Base-by-base conservation (phyloP, 495 filamentous ascomycete species). In the Tetracladium setigerum region DNA sequence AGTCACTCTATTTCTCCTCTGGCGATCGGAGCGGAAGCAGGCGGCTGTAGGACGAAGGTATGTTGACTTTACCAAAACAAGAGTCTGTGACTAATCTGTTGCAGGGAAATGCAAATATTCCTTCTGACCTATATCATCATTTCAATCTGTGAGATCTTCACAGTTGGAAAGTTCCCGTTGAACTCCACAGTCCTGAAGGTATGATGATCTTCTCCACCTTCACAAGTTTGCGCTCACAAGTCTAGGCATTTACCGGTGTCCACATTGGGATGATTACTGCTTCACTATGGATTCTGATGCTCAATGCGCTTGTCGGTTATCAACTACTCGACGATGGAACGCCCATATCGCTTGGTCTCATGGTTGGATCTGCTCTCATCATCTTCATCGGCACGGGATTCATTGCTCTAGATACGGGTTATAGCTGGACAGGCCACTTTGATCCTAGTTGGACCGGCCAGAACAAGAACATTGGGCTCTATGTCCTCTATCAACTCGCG, bases 311-410 rank as follows among this genome's bases (percentile, higher is more conserved):
- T 12, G 86, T 99, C 12, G 92, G 94, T 49, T 97, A 82, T 63
- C 94, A 99, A 61, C 60, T 96, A 13, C 72, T 97, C 42, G 94
- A 99, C 52, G 92, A 99, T 56, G 92, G 92, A 30, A 99, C 92
- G 0, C 71, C 83, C 0, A 63, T 90, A 13, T 96, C 90, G 0
- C 54, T 96, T 14, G 86, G 81, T 12, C 72, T 96, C 11, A 77
- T 94, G 39, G 50, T 78, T 44, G 70, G 67, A 15, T 95, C 92
- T 15, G 82, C 81, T 0, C 57, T 73, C 14, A 65, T 73, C 6
- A 66, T 96, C 46, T 92, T 96, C 62, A 71, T 97, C 53, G 92
- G 92, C 22, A 92, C 89, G 4, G 89, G 90, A 13, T 99, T 95
- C 65, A 94, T 99, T 54, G 86, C 89, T 2, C 77, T 99, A 44